Evolutionary conservation across 805 yeast species (phyloP).

Genomic region (Saturnispora silvae): DNA sequence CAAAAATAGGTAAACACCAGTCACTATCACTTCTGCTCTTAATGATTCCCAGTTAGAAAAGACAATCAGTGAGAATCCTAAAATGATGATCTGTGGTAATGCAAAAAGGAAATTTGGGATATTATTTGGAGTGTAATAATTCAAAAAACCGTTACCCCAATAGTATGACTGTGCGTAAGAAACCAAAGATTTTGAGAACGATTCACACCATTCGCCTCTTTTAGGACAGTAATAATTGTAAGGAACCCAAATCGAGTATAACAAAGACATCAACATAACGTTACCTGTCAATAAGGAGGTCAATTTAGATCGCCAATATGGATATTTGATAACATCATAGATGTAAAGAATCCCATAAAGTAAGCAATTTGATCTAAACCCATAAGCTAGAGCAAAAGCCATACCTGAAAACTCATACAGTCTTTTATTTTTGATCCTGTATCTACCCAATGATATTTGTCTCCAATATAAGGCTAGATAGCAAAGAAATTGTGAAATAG

Average conservation of each 20-base stretch:
- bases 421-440: conserved; percentile 2
- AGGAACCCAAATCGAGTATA: conserved; percentile 40
- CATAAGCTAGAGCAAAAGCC: conserved; percentile 44
- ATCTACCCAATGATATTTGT: conserved; percentile 21
- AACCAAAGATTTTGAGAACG: conserved; percentile 47
- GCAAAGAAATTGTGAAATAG: conserved; percentile 50
- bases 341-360: conserved; percentile 60
- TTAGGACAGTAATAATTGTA: conserved; percentile 55
- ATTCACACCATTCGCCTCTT: conserved; percentile 70
- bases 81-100: conserved; percentile 48
- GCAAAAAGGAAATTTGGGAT: conserved; percentile 76
- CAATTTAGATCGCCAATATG: conserved; percentile 10
- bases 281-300: conserved; percentile 45
- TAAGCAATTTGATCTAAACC: conserved; percentile 67
- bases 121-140: conserved; percentile 75
- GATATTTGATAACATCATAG: conserved; percentile 37
- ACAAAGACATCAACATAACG: conserved; percentile 36
- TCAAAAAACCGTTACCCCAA: conserved; percentile 78
- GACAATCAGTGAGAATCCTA: conserved; percentile 31
- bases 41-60: conserved; percentile 22
- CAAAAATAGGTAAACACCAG: conserved; percentile 35
- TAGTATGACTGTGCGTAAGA: conserved; percentile 65
- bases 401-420: conserved; percentile 40
- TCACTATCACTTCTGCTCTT: conserved; percentile 33
- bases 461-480: conserved; percentile 47